Conservation (phyloP, 2,329 filamentous ascomycete species). For the Magnaporthiopsis rhizophila region DNA sequence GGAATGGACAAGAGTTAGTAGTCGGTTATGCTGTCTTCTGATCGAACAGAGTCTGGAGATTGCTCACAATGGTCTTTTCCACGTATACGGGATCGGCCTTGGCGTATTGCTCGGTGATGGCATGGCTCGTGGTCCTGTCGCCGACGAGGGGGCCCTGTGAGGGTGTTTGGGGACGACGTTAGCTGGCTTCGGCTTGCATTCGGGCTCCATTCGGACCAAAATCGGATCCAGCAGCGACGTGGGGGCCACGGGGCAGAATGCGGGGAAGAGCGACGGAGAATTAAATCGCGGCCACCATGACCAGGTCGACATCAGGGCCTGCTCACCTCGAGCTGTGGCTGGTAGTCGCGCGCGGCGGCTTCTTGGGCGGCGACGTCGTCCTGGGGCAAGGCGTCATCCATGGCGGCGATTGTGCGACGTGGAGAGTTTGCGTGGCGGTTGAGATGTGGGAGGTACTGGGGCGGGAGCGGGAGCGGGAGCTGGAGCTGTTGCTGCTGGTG, state of each 20-base stretch:
- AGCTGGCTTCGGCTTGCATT: background rate
- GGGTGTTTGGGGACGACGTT: constrained; percentile 1
- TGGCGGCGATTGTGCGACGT: constrained; percentile 13
- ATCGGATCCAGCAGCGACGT: background rate
- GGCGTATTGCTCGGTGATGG: constrained; percentile 78
- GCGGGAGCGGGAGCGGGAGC: no score
- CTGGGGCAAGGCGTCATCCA: constrained; percentile 24
- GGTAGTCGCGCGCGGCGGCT: constrained; percentile 50
- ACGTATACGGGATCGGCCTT: constrained; percentile 79
- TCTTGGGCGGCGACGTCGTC: constrained; percentile 50
- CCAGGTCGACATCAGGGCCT: constrained; percentile 1
- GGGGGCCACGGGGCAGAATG: constrained; percentile 8
- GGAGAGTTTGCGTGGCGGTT: constrained; percentile 9
- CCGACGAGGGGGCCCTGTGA: constrained; percentile 75
- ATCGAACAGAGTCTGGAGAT: background rate
- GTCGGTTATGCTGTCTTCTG: no score
- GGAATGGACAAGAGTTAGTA: no score
- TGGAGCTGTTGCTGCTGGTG: constrained; percentile 1
- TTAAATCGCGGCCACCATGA: background rate
- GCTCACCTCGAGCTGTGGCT: constrained; percentile 48
- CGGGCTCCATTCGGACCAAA: no score
- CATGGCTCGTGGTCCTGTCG: constrained; percentile 65
- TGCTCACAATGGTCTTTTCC: constrained; percentile 74
- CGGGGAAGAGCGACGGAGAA: constrained; percentile 4
- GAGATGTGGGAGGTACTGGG: background rate